A percentile compares a stretch with the other conserved stretches of the same genome.
phyloP scores from a whole-genome alignment of 2,329 filamentous ascomycete species.

The Curvularia hawaiiensis region DNA sequence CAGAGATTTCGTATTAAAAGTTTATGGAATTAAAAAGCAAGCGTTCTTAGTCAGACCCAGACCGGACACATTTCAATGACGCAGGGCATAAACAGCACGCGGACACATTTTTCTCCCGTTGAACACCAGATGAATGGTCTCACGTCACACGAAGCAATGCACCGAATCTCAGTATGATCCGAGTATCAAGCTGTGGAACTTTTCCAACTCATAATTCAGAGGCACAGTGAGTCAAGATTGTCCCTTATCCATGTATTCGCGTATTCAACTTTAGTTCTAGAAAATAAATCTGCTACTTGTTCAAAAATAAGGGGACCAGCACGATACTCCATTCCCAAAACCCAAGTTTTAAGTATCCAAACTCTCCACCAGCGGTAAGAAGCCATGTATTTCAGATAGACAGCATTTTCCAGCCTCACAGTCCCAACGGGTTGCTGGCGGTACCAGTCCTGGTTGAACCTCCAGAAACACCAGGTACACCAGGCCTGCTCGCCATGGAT shows the following conservation, averaged over 20 bases:
- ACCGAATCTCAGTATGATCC: not conserved
- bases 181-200: not conserved
- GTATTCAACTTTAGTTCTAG: not conserved
- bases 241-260: too few species aligned
- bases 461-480: constrained; percentile 16
- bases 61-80: not conserved
- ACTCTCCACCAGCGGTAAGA: not conserved
- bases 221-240: too few species aligned
- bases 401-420: constrained; percentile 27
- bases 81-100: not conserved
- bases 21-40: not conserved
- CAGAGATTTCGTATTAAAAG: not conserved
- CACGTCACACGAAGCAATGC: not conserved
- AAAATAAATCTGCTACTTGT: not conserved
- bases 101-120: not conserved
- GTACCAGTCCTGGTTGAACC: constrained; percentile 37
- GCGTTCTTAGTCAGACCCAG: not conserved
- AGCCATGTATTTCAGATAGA: not conserved
- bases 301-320: not conserved
- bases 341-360: not conserved
- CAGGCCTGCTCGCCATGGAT: constrained; percentile 30
- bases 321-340: not conserved
- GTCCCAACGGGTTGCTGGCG: constrained; percentile 51
- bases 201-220: too few species aligned
- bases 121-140: not conserved